Percentiles rank a stretch among this genome's conserved stretches.
phyloP scores from a whole-genome alignment of 768 basidiomycete genomes.

The Infundibulicybe gibba region DNA sequence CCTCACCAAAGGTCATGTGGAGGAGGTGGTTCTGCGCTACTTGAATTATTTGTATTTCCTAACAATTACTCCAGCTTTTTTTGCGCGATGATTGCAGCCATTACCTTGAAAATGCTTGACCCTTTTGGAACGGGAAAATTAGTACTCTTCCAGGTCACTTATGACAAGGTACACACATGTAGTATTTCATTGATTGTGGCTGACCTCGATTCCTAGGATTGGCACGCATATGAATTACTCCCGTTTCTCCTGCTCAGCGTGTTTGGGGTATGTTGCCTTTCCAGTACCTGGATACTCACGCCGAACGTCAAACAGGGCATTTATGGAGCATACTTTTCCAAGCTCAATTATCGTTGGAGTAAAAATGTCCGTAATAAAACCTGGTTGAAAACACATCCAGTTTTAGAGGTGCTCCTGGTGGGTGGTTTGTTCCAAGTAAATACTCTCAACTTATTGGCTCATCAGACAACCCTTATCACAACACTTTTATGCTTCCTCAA shows the following conservation, averaged over 20 bases:
- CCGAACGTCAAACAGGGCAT: slow-evolving; percentile 55
- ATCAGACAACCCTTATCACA: slow-evolving; percentile 76
- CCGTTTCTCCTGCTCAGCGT: slow-evolving; percentile 85
- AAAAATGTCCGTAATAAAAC: slow-evolving; percentile 77
- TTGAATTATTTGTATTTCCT: slow-evolving; percentile 18
- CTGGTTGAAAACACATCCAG: slow-evolving; percentile 76
- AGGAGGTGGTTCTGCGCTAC: slow-evolving; percentile 57
- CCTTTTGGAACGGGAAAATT: slow-evolving; percentile 95
- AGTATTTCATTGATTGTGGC: too few species aligned
- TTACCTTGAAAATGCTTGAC: slow-evolving; percentile 89
- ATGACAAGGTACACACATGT: slow-evolving; percentile 57
- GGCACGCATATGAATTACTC: slow-evolving; percentile 86
- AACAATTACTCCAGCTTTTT: slow-evolving; percentile 69
- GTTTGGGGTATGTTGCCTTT: slow-evolving; percentile 64
- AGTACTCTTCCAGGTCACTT: slow-evolving; percentile 88
- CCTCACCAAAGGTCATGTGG: slow-evolving; percentile 76
- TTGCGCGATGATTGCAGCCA: slow-evolving; percentile 96
- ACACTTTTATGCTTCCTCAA: slow-evolving; percentile 81
- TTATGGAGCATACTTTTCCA: slow-evolving; percentile 92
- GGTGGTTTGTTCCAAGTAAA: slow-evolving; percentile 16
- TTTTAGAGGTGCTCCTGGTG: slow-evolving; percentile 81
- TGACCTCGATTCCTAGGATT: slow-evolving; percentile 51
- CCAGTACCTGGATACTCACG: background rate
- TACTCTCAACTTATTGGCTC: background rate
- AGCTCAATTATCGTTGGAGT: slow-evolving; percentile 87